These are phyloP conservation scores for Boletus fagicola DNA, from an alignment of 768 basidiomycete genomes.

Conservation along the genomic window DNA sequence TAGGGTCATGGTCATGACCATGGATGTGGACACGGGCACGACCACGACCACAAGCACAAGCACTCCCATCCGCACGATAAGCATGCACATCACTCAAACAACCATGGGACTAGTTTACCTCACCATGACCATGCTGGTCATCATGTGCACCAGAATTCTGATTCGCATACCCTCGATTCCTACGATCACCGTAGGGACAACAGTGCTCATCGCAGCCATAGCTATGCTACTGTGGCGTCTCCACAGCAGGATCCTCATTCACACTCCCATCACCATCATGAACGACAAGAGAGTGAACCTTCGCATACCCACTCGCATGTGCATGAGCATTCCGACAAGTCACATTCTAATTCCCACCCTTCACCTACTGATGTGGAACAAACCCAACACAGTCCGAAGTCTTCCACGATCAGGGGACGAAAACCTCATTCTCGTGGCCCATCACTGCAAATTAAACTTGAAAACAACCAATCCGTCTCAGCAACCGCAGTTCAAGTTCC, in stretches of 20 bases:
- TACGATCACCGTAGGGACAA: slow-evolving; percentile 9
- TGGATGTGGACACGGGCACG: slow-evolving; percentile 9
- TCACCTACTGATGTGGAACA: slow-evolving; percentile 9
- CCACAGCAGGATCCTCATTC: slow-evolving; percentile 27
- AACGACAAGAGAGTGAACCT: slow-evolving; percentile 25
- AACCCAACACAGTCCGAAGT: slow-evolving; percentile 4
- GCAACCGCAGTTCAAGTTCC: slow-evolving; percentile 21
- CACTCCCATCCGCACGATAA: slow-evolving; percentile 40
- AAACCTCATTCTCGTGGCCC: slow-evolving; percentile 41
- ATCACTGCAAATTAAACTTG: slow-evolving; percentile 39
- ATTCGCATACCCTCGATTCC: slow-evolving; percentile 14
- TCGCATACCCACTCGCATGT: slow-evolving; percentile 26
- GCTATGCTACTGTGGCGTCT: slow-evolving; percentile 13
- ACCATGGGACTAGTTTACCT: slow-evolving; percentile 13
- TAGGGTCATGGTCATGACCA: slow-evolving; percentile 23
- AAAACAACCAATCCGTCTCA: slow-evolving; percentile 21
- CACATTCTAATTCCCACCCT: slow-evolving; percentile 17
- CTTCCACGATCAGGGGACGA: slow-evolving; percentile 26
- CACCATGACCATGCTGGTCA: slow-evolving; percentile 19
- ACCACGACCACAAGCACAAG: slow-evolving; percentile 18
- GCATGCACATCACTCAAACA: slow-evolving; percentile 25
- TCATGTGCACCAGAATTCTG: slow-evolving; percentile 19
- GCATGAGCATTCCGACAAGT: slow-evolving; percentile 30
- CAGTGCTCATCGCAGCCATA: slow-evolving; percentile 16
- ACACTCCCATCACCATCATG: slow-evolving; percentile 22